Evolutionary conservation across 495 filamentous ascomycete species (phyloP).

Genomic region (Aspergillus incahuasiensis): DNA sequence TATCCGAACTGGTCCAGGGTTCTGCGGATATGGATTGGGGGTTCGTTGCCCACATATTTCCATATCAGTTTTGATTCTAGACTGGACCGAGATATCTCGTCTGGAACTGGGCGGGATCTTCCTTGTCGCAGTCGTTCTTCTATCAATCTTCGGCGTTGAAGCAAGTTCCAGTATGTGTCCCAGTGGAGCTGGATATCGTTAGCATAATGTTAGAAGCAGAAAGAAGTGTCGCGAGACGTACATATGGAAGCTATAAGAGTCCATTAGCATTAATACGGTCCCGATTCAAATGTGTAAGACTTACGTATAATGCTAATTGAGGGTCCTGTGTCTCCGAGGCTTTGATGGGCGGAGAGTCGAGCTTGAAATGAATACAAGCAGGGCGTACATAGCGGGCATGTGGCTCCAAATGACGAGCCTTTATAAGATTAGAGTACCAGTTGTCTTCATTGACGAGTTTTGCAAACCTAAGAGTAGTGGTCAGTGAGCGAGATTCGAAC

Average conservation of each 20-base stretch:
- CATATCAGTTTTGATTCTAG: conserved; percentile 59
- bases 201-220: neutral
- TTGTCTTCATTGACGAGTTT: conserved; percentile 46
- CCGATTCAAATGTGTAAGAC: conserved; percentile 1
- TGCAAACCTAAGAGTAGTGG: conserved; percentile 33
- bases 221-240: conserved; percentile 23
- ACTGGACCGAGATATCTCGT: conserved; percentile 47
- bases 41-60: conserved; percentile 61
- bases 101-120: conserved; percentile 52
- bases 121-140: conserved; percentile 51
- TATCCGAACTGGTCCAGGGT: conserved; percentile 67
- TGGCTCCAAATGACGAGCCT: conserved; percentile 44
- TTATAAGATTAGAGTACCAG: conserved; percentile 42
- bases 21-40: conserved; percentile 58
- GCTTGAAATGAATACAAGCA: conserved; percentile 32
- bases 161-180: conserved; percentile 58
- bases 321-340: conserved; percentile 24
- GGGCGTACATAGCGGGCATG: conserved; percentile 43
- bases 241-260: conserved; percentile 22
- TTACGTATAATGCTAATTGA: conserved; percentile 41
- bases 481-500: neutral
- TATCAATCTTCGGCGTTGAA: conserved; percentile 56
- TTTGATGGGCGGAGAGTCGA: conserved; percentile 25
- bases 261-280: neutral
- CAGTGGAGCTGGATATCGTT: conserved; percentile 53